Evolutionary conservation across 768 basidiomycete species (phyloP), one percentile per base, ranked within the genome.

Genomic region (Galerina sulciceps): DNA sequence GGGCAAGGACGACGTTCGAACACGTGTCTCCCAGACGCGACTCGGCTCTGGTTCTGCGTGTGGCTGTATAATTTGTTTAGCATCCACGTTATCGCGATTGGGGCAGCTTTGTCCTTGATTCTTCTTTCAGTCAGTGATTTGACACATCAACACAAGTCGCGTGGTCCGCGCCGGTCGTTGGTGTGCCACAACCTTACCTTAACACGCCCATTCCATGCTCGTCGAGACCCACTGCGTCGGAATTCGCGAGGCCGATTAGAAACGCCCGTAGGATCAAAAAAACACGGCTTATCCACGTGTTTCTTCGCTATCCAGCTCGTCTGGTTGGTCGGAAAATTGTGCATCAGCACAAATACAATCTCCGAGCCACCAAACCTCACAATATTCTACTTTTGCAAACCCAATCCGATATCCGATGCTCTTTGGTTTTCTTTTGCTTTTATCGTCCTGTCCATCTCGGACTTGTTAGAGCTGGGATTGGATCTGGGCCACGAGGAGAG

Each of bases 21-120:
- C 65, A 64, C 69, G 65, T 68, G 69, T 65, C 53, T 40, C 35
- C 55, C 52, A 45, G 65, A 62, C 67, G 62, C 66, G 65, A 55
- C 26, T 31, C 41, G 36, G 40, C 37, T 40, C 48, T 47, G 57
- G 38, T 47, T 34, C 57, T 55, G 10, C 17, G 23, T 53, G 57
- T 36, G 45, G 46, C 51, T 26, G 40, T 35, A 48, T 46, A 38
- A 15, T 31, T 53, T 37, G 41, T 37, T 56, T 48, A 51, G 23
- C 36, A 43, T 54, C 37, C 44, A 58, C 47, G 45, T 35, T 59
- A 64, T 59, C 60, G 56, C 59, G 53, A 60, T 58, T 44, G 38
- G 50, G 50, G 26, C 49, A 42, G 26, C n/a, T 20, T 45, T 37
- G 10, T 15, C 42, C 10, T 52, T 8, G 35, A 1, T 13, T 31